These are phyloP conservation scores for Pichia rugopelliculosa DNA, from an alignment of 805 yeast genomes.

Conservation along the genomic window DNA sequence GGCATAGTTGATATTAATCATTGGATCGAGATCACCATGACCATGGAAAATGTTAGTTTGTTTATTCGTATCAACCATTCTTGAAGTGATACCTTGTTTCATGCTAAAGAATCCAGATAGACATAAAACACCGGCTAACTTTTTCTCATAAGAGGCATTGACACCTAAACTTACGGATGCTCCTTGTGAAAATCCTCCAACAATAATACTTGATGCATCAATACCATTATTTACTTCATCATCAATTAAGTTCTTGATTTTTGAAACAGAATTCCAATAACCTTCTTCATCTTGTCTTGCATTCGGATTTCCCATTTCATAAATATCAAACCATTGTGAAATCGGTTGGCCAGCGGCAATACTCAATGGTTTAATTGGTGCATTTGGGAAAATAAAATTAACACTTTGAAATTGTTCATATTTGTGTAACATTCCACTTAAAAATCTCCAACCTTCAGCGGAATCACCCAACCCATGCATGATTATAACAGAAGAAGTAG, in stretches of 20 bases:
- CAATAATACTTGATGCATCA: slow-evolving; percentile 58
- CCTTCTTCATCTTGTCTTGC: slow-evolving; percentile 48
- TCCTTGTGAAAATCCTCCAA: slow-evolving; percentile 97
- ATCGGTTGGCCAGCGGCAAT: slow-evolving; percentile 56
- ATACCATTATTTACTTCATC: slow-evolving; percentile 50
- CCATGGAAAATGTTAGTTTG: slow-evolving; percentile 79
- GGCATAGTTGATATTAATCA: slow-evolving; percentile 41
- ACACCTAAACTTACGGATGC: slow-evolving; percentile 70
- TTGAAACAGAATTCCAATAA: slow-evolving; percentile 40
- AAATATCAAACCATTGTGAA: slow-evolving; percentile 88
- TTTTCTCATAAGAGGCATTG: slow-evolving; percentile 43
- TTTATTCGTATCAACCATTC: slow-evolving; percentile 35
- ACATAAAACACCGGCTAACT: slow-evolving; percentile 71
- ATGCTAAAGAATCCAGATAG: slow-evolving; percentile 69
- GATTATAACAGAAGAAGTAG: slow-evolving; percentile 63
- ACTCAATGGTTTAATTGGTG: slow-evolving; percentile 67
- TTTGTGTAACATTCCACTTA: slow-evolving; percentile 55
- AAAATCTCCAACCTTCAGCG: slow-evolving; percentile 83
- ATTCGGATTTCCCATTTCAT: slow-evolving; percentile 41
- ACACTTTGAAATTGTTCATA: slow-evolving; percentile 40
- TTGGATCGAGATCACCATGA: slow-evolving; percentile 76
- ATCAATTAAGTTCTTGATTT: slow-evolving; percentile 38
- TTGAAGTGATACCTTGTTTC: slow-evolving; percentile 19
- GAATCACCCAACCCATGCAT: slow-evolving; percentile 91
- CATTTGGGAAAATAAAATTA: slow-evolving; percentile 85